phyloP scores from a whole-genome alignment of 176 grass and related monocot species.

The Echinochloa phyllopogon region DNA sequence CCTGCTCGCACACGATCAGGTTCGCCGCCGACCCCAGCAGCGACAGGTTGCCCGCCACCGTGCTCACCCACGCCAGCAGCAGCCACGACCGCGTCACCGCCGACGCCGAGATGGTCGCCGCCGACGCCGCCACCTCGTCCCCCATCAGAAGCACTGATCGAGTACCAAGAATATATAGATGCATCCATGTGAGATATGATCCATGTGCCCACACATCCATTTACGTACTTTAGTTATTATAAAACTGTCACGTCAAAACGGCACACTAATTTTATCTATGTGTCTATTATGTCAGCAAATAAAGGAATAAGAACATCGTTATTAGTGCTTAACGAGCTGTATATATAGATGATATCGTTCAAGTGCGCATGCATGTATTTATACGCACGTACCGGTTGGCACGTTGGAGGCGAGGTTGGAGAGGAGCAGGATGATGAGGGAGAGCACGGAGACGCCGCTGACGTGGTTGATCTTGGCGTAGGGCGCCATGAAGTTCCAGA shows the following conservation, averaged over 20 bases:
- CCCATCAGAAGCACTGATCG: slow-evolving; percentile 80
- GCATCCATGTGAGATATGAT: too few species aligned
- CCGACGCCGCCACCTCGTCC: slow-evolving; percentile 72
- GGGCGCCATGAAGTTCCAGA: slow-evolving; percentile 93
- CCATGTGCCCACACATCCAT: too few species aligned
- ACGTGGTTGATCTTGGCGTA: slow-evolving; percentile 75
- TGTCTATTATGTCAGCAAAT: neutral
- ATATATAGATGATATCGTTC: neutral
- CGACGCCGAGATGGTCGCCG: slow-evolving; percentile 63
- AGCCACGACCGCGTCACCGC: slow-evolving; percentile 84
- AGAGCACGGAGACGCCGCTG: slow-evolving; percentile 73
- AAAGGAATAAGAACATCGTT: neutral
- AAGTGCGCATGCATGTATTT: neutral
- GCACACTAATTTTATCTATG: neutral
- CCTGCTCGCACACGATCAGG: slow-evolving; percentile 99
- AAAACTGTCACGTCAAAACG: slow-evolving; percentile 9
- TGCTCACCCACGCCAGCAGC: slow-evolving; percentile 97
- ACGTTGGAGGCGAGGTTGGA: slow-evolving; percentile 98
- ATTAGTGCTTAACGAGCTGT: slow-evolving; percentile 33
- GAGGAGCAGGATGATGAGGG: slow-evolving; percentile 77
- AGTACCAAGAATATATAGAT: neutral
- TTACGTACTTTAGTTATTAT: neutral
- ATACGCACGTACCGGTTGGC: slow-evolving; percentile 70
- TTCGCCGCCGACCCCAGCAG: slow-evolving; percentile 96
- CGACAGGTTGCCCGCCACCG: slow-evolving; percentile 96